Evolutionary conservation across 768 basidiomycete species (phyloP).

Genomic region (Termitomyces sp.): DNA sequence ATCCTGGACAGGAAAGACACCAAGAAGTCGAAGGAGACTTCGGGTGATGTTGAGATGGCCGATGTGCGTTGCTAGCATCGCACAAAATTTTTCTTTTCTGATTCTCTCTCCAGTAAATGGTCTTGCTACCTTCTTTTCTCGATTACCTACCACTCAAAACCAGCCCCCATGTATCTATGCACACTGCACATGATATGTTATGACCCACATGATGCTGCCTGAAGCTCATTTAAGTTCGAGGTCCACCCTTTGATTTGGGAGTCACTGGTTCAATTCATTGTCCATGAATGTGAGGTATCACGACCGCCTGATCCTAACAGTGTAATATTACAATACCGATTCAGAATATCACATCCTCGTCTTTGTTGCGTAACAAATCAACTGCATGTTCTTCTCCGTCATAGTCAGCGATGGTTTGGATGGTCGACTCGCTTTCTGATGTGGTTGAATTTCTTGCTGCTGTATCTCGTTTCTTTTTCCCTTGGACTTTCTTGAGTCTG

Average conservation of each 20-base stretch:
- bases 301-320: background rate
- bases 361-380: constrained; percentile 79
- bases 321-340: background rate
- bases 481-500: constrained; percentile 95
- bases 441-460: constrained; percentile 34
- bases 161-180: constrained; percentile 61
- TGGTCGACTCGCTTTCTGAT: constrained; percentile 23
- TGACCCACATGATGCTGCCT: constrained; percentile 3
- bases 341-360: constrained; percentile 92
- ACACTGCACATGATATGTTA: constrained; percentile 41
- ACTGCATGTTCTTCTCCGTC: constrained; percentile 30
- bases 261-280: background rate
- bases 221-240: background rate
- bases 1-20: constrained; percentile 85
- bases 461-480: constrained; percentile 89
- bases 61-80: constrained; percentile 48
- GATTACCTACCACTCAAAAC: constrained; percentile 38
- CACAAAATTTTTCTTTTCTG: constrained; percentile 2
- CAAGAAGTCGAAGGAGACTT: constrained; percentile 49
- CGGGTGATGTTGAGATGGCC: constrained; percentile 67
- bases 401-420: constrained; percentile 26
- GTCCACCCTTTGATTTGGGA: too few relatives aligned
- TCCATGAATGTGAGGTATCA: constrained; percentile 5
- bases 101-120: constrained; percentile 23
- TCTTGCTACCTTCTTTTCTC: constrained; percentile 16